Evolutionary conservation across 129 eudicot species (phyloP).

Genomic region (Silybum marianum): DNA sequence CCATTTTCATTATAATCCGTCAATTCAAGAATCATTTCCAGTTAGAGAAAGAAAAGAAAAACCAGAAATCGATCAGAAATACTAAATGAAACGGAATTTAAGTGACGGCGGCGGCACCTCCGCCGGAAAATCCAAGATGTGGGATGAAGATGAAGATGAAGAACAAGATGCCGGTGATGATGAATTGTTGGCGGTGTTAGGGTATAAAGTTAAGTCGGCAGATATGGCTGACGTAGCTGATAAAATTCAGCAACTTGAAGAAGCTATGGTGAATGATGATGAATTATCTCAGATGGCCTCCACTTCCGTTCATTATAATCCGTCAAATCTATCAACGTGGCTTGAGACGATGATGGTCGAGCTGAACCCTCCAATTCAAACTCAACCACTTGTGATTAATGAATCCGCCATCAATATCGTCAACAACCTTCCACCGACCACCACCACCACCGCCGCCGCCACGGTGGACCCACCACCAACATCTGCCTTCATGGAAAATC

Average conservation of each 20-base stretch:
- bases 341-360: constrained; percentile 70
- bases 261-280: constrained; percentile 50
- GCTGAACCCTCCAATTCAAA: constrained; percentile 38
- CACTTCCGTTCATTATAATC: constrained; percentile 71
- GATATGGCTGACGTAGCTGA: constrained; percentile 84
- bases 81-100: neutral
- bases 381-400: constrained; percentile 5
- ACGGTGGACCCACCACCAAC: constrained; percentile 25
- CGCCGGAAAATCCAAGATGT: constrained; percentile 26
- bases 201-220: constrained; percentile 67
- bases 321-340: constrained; percentile 72
- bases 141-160: constrained; percentile 36
- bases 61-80: neutral
- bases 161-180: constrained; percentile 63
- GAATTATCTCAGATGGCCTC: constrained; percentile 49
- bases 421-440: constrained; percentile 12
- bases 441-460: constrained; percentile 16
- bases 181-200: constrained; percentile 72
- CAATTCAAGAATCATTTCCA: neutral
- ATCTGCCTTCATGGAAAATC: constrained; percentile 28
- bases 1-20: neutral
- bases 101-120: neutral
- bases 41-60: neutral
- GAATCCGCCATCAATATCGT: constrained; percentile 23
- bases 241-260: constrained; percentile 69